Evolutionary conservation across 345 rosid species (phyloP), one percentile per base, ranked within the genome.

Genomic region (Angophora floribunda): DNA sequence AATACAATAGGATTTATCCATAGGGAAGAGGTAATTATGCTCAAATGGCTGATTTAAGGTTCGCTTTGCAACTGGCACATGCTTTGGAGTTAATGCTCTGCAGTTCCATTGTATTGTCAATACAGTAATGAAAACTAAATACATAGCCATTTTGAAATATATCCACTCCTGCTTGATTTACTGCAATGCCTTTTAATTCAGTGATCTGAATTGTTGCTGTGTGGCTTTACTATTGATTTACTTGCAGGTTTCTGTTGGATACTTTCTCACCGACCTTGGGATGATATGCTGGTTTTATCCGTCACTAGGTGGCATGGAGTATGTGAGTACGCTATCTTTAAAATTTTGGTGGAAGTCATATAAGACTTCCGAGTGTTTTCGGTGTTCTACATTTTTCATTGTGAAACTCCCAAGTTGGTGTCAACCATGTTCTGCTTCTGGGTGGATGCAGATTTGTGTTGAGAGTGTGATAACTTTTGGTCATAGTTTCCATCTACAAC

Each of bases 281-380:
- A 94, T 94, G 96, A 94, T 94, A 67, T 84, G 93, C 87, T 93
- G 96, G 96, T 92, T 90, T 91, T 93, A 91, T 90, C 95, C 96
- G 88, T 91, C 93, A 89, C 91, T 94, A 9, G 96, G 96, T 85
- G 96, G 95, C 51, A 55, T 91, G 93, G 96, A 94, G 87, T 94
- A 92, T 90, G 96, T 93, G 90, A 93, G 96, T 91, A 41, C 22
- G 11, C 28, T 41, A 41, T 49, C 52, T 87, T 47, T 41, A 53
- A 15, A 45, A 70, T 49, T 49, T 65, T 16, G 84, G 53, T 49
- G 24, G 6, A 41, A 49, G 15, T n/a, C 13, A 67, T 87, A 19
- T 28, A 14, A 41, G 28, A 41, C 49, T 75, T 21, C 49, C 9
- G 13, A 75, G 84, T 41, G 84, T 75, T 75, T 75, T 41, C 4